Evolutionary conservation across 1,284 basidiomycete genomes (phyloP).

Genomic region (Entoloma clypeatum): DNA sequence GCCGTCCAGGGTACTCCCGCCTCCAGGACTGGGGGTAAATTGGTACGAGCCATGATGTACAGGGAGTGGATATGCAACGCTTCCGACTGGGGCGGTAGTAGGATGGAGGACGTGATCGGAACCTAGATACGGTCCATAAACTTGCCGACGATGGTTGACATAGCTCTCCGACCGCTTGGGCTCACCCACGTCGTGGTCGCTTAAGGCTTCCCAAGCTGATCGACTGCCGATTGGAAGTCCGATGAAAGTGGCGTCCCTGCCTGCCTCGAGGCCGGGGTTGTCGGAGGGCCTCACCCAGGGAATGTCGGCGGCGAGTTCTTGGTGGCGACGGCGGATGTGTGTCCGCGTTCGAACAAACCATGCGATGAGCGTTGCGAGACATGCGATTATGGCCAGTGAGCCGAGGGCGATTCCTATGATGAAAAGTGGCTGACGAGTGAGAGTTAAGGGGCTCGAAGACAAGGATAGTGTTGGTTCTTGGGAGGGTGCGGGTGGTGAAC

Average conservation of each 20-base stretch:
- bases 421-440: slow-evolving; percentile 35
- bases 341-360: slow-evolving; percentile 39
- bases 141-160: slow-evolving; percentile 16
- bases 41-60: slow-evolving; percentile 14
- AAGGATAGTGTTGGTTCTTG: slow-evolving; percentile 1
- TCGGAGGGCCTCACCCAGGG: slow-evolving; percentile 31
- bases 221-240: slow-evolving; percentile 14
- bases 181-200: slow-evolving; percentile 33
- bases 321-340: slow-evolving; percentile 30
- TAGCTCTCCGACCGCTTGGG: slow-evolving; percentile 28
- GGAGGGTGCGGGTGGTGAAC: slow-evolving; percentile 19
- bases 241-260: slow-evolving; percentile 17
- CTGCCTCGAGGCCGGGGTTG: slow-evolving; percentile 24
- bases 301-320: slow-evolving; percentile 25
- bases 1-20: slow-evolving; percentile 14
- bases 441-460: slow-evolving; percentile 25
- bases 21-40: slow-evolving; percentile 4
- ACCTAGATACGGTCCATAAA: slow-evolving; percentile 6
- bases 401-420: slow-evolving; percentile 45
- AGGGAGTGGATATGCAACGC: slow-evolving; percentile 21
- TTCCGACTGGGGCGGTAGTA: slow-evolving; percentile 15
- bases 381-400: slow-evolving; percentile 35
- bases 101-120: slow-evolving; percentile 8
- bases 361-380: slow-evolving; percentile 35
- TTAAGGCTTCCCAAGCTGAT: slow-evolving; percentile 17